phyloP scores from a whole-genome alignment of 2,329 filamentous ascomycete species.

The Cytospora leucostoma region DNA sequence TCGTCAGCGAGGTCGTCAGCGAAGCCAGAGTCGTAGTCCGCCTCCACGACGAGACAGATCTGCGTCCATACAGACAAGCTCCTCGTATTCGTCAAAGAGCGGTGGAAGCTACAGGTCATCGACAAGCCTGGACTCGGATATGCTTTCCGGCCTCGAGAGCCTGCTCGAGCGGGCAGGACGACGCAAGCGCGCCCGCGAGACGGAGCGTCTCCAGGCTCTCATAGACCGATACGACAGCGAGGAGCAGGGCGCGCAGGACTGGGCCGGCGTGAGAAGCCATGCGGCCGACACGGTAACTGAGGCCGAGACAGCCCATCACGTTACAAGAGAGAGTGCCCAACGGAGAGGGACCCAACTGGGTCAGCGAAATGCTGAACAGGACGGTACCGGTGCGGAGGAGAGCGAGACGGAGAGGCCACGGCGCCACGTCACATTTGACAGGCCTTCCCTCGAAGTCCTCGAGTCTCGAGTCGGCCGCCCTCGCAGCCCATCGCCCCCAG shows the following conservation, averaged over 20 bases:
- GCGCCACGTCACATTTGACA: slow-evolving; percentile 12
- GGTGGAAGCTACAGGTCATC: slow-evolving; percentile 13
- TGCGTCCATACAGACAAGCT: background rate
- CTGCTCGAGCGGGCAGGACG: background rate
- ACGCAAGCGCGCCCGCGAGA: slow-evolving; percentile 5
- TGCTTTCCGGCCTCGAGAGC: slow-evolving; percentile 10
- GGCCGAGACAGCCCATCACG: background rate
- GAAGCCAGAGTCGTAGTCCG: background rate
- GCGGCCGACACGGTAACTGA: background rate
- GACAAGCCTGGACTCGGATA: slow-evolving; percentile 12
- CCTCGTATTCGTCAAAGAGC: background rate
- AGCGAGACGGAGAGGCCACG: no score
- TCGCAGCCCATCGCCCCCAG: background rate
- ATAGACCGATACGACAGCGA: slow-evolving; percentile 8
- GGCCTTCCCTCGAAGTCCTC: background rate
- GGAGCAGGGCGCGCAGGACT: background rate
- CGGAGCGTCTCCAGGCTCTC: slow-evolving; percentile 10
- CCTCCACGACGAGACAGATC: background rate
- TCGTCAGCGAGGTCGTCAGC: background rate
- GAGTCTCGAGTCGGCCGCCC: slow-evolving; percentile 12
- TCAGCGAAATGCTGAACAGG: background rate
- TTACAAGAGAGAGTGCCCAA: background rate
- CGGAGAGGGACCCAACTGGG: background rate
- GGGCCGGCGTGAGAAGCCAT: background rate
- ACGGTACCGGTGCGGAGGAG: background rate